Conservation (phyloP, 441 rosid species). For the Rhodomyrtus psidioides region DNA sequence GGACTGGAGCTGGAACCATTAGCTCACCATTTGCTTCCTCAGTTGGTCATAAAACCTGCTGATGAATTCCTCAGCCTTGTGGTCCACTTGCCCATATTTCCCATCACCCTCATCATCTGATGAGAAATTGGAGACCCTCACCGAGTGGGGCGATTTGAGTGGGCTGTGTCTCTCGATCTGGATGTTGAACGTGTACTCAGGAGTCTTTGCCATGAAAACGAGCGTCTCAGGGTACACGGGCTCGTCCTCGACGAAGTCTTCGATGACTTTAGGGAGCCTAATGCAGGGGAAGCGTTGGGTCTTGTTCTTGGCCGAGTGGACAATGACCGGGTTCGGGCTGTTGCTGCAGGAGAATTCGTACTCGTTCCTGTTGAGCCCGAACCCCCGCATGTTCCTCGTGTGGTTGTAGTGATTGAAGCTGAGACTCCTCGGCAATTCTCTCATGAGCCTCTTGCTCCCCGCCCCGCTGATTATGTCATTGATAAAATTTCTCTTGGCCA, state of each 20-base stretch:
- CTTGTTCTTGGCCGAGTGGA: background rate
- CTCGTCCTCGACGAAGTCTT: background rate
- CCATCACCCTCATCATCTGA: background rate
- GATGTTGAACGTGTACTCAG: background rate
- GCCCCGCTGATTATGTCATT: background rate
- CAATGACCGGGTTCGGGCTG: background rate
- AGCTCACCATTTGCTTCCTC: background rate
- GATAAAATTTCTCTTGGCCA: background rate
- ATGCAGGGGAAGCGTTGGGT: background rate
- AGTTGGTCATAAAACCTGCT: background rate
- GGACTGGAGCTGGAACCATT: background rate
- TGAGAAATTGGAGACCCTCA: background rate
- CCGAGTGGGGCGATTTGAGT: background rate
- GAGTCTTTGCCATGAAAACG: background rate
- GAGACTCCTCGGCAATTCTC: background rate
- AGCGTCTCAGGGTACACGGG: background rate
- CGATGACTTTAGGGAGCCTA: background rate
- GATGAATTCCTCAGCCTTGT: constrained; percentile 9
- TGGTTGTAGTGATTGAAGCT: background rate
- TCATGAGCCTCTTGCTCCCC: background rate
- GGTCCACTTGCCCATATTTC: background rate
- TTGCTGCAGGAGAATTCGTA: constrained; percentile 1
- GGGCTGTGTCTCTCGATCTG: background rate
- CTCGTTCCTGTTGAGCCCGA: background rate
- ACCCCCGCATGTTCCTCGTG: background rate